Base-by-base conservation (phyloP, 345 rosid species). In the Bruguiera sexangula region DNA sequence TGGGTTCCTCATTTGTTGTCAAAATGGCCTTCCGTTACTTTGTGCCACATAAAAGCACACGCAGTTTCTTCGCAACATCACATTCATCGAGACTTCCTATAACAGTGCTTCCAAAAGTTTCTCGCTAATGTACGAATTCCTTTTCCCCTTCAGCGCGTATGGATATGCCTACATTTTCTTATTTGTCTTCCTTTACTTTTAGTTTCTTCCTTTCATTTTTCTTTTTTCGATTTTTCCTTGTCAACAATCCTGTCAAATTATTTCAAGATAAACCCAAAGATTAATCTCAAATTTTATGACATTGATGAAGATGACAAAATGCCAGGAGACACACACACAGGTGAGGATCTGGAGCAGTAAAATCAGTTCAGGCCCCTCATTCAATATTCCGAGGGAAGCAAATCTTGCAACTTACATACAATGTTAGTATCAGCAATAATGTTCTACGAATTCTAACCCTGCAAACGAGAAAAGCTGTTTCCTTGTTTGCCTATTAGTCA, bases 401-500 rank as follows among this genome's bases (percentile, higher is more conserved):
- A 65, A 64, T 13, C 18, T 46, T 19, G n/a, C n/a, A 15, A 6
- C 36, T 43, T 60, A 27, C 46, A 48, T 24, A 54, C 67, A 37
- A 67, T 22, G 31, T 54, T 51, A 54, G 30, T 18, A 52, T 24
- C 9, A 39, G n/a, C 39, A 18, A 26, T 15, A 6, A 27, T 52
- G 48, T 30, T 15, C 60, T 39, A 10, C 15, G 8, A 39, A 60
- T 29, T 69, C 50, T 21, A 48, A 4, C 32, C 27, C 51, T 51
- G 34, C 16, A 69, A 51, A 69, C 48, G 51, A 50, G 2, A 60
- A 24, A 46, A 69, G 53, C 4, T 69, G 22, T 21, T 29, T 50
- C 34, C 19, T 34, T 60, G 51, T 61, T 48, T 51, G 55, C 73
- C 60, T 69, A 50, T 50, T 9, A 22, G 65, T 60, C 6, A 60